Evolutionary conservation across 2,329 filamentous ascomycete genomes (phyloP).

Genomic region (Salinomyces thailandicus): DNA sequence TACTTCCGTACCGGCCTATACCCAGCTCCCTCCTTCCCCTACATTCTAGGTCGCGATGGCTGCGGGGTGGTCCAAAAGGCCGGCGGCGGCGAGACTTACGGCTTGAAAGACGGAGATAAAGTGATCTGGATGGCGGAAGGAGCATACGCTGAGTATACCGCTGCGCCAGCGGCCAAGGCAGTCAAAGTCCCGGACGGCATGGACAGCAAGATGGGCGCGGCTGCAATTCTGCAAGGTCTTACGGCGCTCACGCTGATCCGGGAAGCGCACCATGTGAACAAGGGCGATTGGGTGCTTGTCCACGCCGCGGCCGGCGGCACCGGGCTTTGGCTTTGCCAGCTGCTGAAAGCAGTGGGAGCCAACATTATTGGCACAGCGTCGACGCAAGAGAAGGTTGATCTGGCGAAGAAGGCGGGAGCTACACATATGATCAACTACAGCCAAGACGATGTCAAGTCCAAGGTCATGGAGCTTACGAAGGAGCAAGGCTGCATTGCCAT

Average conservation of each 20-base stretch:
- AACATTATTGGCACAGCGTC: constrained; percentile 71
- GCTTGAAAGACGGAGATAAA: constrained; percentile 55
- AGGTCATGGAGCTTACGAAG: constrained; percentile 59
- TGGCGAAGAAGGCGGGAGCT: constrained; percentile 62
- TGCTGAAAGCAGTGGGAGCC: constrained; percentile 62
- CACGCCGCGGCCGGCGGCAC: constrained; percentile 81
- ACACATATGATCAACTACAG: constrained; percentile 61
- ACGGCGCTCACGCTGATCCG: constrained; percentile 71
- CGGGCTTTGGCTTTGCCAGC: constrained; percentile 62
- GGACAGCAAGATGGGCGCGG: constrained; percentile 52
- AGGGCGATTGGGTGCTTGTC: constrained; percentile 71
- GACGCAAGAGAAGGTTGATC: constrained; percentile 57
- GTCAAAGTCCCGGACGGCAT: constrained; percentile 56
- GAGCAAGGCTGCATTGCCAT: constrained; percentile 65
- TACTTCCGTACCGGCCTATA: constrained; percentile 87
- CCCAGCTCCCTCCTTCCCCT: constrained; percentile 54
- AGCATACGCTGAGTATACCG: constrained; percentile 52
- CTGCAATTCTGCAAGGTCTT: constrained; percentile 66
- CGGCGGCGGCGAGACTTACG: constrained; percentile 41
- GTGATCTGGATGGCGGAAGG: constrained; percentile 56
- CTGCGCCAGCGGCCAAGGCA: constrained; percentile 43
- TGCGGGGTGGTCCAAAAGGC: constrained; percentile 58
- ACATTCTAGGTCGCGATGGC: constrained; percentile 70
- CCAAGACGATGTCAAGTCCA: constrained; percentile 46
- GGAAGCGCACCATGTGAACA: constrained; percentile 60